Evolutionary conservation across 1,284 basidiomycete species (phyloP).

Genomic region (Leccinum subrobustum): DNA sequence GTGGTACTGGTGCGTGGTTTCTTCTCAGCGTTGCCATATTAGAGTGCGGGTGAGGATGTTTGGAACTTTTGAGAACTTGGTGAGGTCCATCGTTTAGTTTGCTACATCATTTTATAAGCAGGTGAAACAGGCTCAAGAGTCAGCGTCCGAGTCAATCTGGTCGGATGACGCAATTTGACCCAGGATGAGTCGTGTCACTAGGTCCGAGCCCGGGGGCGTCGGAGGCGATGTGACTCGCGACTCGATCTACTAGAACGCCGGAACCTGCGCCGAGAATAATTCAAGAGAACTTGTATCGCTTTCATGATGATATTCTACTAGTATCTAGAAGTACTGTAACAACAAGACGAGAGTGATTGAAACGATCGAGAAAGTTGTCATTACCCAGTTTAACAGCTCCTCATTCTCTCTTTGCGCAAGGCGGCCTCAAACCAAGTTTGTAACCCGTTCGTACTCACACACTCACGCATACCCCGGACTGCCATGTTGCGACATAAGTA

Average conservation of each 20-base stretch:
- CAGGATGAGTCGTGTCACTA: conserved; percentile 7
- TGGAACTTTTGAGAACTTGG: conserved; percentile 1
- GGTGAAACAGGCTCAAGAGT: neutral
- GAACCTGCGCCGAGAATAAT: neutral
- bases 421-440: too few relatives aligned
- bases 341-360: too few relatives aligned
- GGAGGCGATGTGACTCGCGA: neutral
- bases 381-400: too few relatives aligned
- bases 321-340: too few relatives aligned
- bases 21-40: conserved; percentile 25
- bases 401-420: too few relatives aligned
- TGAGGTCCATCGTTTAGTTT: neutral
- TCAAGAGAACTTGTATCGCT: neutral
- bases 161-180: conserved; percentile 9
- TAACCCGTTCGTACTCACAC: too few relatives aligned
- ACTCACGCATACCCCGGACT: too few relatives aligned
- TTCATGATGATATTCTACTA: neutral
- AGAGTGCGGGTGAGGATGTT: neutral
- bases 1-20: conserved; percentile 11
- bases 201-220: neutral
- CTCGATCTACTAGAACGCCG: neutral
- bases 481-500: neutral
- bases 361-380: too few relatives aligned
- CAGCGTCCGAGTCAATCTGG: conserved; percentile 10
- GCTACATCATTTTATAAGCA: conserved; percentile 16